These are phyloP conservation scores for Pezicula radicicola DNA, from an alignment of 2,329 filamentous ascomycete species.

Conservation along the genomic window DNA sequence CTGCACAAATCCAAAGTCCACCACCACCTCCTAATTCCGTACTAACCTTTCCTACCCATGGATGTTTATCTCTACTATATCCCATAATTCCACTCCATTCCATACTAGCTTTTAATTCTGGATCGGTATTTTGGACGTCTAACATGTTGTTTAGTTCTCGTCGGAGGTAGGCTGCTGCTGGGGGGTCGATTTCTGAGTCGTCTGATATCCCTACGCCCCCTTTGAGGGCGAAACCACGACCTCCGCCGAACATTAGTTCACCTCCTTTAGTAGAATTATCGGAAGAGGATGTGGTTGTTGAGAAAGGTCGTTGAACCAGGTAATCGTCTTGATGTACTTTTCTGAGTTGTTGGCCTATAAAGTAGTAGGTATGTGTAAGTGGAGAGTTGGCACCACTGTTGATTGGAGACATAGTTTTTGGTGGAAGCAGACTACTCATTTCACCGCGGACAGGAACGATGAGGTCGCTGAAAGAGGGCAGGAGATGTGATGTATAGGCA, in stretches of 20 bases:
- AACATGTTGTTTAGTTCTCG: slow-evolving; percentile 20
- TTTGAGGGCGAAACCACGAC: slow-evolving; percentile 51
- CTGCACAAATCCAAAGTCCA: slow-evolving; percentile 61
- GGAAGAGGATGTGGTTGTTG: slow-evolving; percentile 9
- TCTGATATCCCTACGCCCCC: slow-evolving; percentile 56
- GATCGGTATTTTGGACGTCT: slow-evolving; percentile 28
- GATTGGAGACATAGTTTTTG: slow-evolving; percentile 30
- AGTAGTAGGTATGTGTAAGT: slow-evolving; percentile 46
- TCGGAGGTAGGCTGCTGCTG: slow-evolving; percentile 27
- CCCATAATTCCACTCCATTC: slow-evolving; percentile 82
- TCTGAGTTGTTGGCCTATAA: slow-evolving; percentile 46
- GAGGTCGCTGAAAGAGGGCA: slow-evolving; percentile 65
- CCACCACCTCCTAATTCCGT: slow-evolving; percentile 44
- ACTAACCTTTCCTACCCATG: slow-evolving; percentile 71
- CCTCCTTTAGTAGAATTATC: slow-evolving; percentile 30
- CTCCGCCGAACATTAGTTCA: slow-evolving; percentile 70
- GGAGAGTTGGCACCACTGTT: slow-evolving; percentile 3
- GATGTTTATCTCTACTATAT: slow-evolving; percentile 62
- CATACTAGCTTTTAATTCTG: slow-evolving; percentile 41
- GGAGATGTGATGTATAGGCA: slow-evolving; percentile 74
- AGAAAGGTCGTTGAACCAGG: slow-evolving; percentile 62
- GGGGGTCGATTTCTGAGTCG: slow-evolving; percentile 54
- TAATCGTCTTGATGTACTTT: slow-evolving; percentile 62
- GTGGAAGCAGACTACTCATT: slow-evolving; percentile 63
- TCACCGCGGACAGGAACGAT: slow-evolving; percentile 78